phyloP scores from a whole-genome alignment of 192 early-diverging fungal genomes.

The Radiomyces spectabilis region DNA sequence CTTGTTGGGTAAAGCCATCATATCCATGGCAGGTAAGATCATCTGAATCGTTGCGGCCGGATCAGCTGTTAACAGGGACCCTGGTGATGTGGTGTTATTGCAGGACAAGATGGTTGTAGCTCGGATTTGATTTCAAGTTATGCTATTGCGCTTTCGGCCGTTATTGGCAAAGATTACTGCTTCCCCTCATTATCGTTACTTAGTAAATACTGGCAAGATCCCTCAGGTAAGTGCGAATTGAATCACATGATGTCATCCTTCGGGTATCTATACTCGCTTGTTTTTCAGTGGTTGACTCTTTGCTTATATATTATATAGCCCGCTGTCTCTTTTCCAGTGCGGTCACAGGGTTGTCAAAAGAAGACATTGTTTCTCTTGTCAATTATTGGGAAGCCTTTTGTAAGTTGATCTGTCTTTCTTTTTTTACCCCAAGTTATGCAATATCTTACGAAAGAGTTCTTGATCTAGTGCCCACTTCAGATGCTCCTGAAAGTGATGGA shows the following conservation, averaged over 20 bases:
- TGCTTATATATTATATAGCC: constrained; percentile 17
- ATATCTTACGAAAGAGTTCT: too few relatives aligned
- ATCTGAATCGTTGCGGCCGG: too few relatives aligned
- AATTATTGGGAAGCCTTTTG: constrained; percentile 64
- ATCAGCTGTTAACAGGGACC: too few relatives aligned
- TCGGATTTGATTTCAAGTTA: constrained; percentile 35
- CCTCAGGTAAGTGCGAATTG: constrained; percentile 47
- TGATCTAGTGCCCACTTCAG: constrained; percentile 10
- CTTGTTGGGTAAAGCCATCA: constrained; percentile 41
- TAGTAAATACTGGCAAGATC: constrained; percentile 81
- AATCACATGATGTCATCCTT: too few relatives aligned
- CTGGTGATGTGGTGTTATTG: not conserved
- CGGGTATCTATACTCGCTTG: not conserved
- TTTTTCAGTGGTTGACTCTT: not conserved
- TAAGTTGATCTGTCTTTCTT: constrained; percentile 26
- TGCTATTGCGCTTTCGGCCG: constrained; percentile 36
- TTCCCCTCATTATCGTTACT: constrained; percentile 64
- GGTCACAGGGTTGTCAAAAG: constrained; percentile 37
- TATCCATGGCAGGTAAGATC: constrained; percentile 41
- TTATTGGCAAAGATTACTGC: constrained; percentile 40
- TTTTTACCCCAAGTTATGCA: not conserved
- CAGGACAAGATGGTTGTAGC: constrained; percentile 5
- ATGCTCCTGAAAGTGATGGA: constrained; percentile 6
- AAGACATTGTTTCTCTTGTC: constrained; percentile 43
- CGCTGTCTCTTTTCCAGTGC: constrained; percentile 47